phyloP scores from a whole-genome alignment of 2,329 filamentous ascomycete genomes.

The Talaromyces islandicus region DNA sequence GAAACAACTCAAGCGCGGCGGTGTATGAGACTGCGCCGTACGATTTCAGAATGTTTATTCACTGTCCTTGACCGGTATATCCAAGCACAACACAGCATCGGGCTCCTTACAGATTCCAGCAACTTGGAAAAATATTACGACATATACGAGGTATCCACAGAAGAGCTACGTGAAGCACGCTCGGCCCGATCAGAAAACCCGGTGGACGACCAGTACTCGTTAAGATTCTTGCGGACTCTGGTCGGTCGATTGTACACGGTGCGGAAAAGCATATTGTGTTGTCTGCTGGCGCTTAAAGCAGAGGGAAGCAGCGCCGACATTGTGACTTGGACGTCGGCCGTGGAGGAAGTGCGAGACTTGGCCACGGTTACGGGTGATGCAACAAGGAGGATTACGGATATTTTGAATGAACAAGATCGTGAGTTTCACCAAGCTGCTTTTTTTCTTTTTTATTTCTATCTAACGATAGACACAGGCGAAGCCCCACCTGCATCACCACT shows the following conservation, averaged over 20 bases:
- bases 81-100: slow-evolving; percentile 62
- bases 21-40: slow-evolving; percentile 72
- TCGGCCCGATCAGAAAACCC: slow-evolving; percentile 58
- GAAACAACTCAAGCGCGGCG: slow-evolving; percentile 71
- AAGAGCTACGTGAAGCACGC: slow-evolving; percentile 66
- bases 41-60: slow-evolving; percentile 64
- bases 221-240: slow-evolving; percentile 73
- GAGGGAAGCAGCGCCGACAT: slow-evolving; percentile 73
- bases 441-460: not conserved
- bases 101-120: slow-evolving; percentile 67
- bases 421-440: slow-evolving; percentile 29
- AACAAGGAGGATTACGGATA: slow-evolving; percentile 59
- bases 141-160: slow-evolving; percentile 71
- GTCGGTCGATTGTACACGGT: slow-evolving; percentile 74
- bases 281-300: slow-evolving; percentile 79
- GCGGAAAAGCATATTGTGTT: slow-evolving; percentile 80
- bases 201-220: slow-evolving; percentile 69
- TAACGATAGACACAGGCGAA: slow-evolving; percentile 22
- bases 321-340: slow-evolving; percentile 68
- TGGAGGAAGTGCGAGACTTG: slow-evolving; percentile 66
- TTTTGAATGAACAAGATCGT: slow-evolving; percentile 77
- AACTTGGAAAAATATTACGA: slow-evolving; percentile 92
- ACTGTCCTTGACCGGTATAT: slow-evolving; percentile 67
- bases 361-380: slow-evolving; percentile 57
- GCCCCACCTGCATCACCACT: slow-evolving; percentile 49